Evolutionary conservation across 2,329 filamentous ascomycete species (phyloP).

Genomic region (Scolecobasidium constrictum): DNA sequence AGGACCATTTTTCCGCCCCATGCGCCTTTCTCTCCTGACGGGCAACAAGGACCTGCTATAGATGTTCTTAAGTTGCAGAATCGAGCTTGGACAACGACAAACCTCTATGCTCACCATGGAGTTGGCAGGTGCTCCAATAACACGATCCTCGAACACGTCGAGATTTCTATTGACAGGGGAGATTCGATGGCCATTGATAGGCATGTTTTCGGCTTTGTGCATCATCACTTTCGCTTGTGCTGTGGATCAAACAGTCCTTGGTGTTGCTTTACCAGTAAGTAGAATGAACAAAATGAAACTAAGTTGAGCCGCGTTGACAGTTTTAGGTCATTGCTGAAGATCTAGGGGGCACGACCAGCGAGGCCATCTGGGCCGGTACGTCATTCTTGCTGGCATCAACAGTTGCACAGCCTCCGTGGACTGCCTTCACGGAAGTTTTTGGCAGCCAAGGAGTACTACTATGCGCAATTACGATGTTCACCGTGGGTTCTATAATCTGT

Average conservation of each 20-base stretch:
- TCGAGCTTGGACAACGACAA: no score
- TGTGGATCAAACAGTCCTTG: slow-evolving; percentile 54
- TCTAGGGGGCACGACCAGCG: slow-evolving; percentile 25
- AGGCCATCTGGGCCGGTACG: slow-evolving; percentile 31
- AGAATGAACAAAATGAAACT: background rate
- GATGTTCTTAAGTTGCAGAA: no score
- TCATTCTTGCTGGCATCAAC: slow-evolving; percentile 28
- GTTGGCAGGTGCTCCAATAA: no score
- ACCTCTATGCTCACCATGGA: no score
- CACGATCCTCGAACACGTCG: no score
- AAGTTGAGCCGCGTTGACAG: slow-evolving; percentile 8
- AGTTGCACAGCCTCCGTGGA: slow-evolving; percentile 28
- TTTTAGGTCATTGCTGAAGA: slow-evolving; percentile 23
- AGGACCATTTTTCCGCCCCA: no score
- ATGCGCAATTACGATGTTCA: slow-evolving; percentile 24
- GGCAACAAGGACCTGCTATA: no score
- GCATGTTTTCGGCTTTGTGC: no score
- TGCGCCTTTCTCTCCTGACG: no score
- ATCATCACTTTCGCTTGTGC: slow-evolving; percentile 27
- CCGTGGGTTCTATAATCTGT: slow-evolving; percentile 24
- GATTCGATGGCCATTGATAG: no score
- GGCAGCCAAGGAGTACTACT: slow-evolving; percentile 27
- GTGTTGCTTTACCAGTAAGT: slow-evolving; percentile 42
- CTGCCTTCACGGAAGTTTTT: slow-evolving; percentile 28
- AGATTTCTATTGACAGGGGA: no score